These are phyloP conservation scores for Eimeria falciformis DNA, from an alignment of 169 alveolate genomes.

Conservation along the genomic window DNA sequence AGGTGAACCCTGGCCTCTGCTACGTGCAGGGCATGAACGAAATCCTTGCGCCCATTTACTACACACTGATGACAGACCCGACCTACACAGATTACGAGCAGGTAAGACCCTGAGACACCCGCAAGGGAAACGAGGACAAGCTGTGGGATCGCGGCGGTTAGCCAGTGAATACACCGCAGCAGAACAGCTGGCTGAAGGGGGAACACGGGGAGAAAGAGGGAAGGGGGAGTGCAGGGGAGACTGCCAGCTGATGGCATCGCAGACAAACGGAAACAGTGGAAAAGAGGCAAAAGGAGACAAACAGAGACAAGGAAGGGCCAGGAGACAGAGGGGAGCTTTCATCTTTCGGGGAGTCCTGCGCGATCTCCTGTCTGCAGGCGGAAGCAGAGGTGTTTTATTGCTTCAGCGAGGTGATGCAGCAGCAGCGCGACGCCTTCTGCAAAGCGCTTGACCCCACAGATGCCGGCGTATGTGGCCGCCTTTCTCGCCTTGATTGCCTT, in stretches of 20 bases:
- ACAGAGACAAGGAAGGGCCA: background rate
- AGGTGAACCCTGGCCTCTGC: conserved; percentile 86
- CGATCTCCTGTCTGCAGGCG: conserved; percentile 66
- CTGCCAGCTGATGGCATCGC: too few relatives aligned
- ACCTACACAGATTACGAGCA: conserved; percentile 70
- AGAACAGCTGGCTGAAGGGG: too few relatives aligned
- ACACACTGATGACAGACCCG: conserved; percentile 80
- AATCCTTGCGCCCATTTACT: conserved; percentile 89
- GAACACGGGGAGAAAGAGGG: too few relatives aligned
- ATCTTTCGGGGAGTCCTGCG: background rate
- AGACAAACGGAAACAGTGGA: too few relatives aligned
- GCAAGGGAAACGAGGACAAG: background rate
- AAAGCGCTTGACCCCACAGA: conserved; percentile 79
- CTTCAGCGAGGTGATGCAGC: conserved; percentile 79
- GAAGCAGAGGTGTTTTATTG: conserved; percentile 81
- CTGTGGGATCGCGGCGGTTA: background rate
- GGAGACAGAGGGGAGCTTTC: background rate
- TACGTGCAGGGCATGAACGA: conserved; percentile 92
- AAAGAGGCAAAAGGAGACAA: background rate
- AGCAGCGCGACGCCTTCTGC: conserved; percentile 79
- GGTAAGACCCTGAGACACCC: too few relatives aligned
- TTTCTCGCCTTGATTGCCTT: conserved; percentile 55
- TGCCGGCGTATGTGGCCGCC: conserved; percentile 74
- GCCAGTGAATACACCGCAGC: too few relatives aligned
- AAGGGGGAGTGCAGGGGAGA: too few relatives aligned